Base-by-base conservation (phyloP, 2,329 filamentous ascomycete genomes). In the Exophiala lecanii-corni region DNA sequence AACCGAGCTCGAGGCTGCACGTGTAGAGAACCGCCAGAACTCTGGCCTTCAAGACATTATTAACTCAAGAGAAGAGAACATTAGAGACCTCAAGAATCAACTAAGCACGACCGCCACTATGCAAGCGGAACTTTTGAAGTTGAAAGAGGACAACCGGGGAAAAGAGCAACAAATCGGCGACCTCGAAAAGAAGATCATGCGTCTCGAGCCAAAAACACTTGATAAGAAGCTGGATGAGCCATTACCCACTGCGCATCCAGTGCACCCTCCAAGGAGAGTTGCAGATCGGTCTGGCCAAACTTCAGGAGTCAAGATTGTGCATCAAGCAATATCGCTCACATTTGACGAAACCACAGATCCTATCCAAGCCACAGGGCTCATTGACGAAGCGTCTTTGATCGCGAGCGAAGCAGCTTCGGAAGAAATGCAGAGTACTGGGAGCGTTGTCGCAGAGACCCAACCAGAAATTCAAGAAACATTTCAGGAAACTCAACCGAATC, bases 401-500 rank as follows among this genome's bases (percentile, higher is more conserved):
- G 21, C 21, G 10, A 13, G 15, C 7, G 6, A 16, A 4, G 25
- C 5, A 17, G 21, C 21, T 20, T 18, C 9, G 21, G 13, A 9
- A 16, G 9, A 16, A 15, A 12, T 18, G 5, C 34, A 30, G 12
- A 33, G 13, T 16, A 17, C 18, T 23, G 18, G 10, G 5, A 20
- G 32, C 12, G 9, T 46, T 13, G 28, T 52, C 10, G 36, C 43
- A 9, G 49, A 52, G 16, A 49, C 49, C n/a, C 49, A 52, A 28
- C 17, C 32, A 3, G 46, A 44, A 9, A 6, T 23, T 36, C 28
- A 19, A 21, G 30, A 5, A 42, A 44, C 16, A 4, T 28, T 41
- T 20, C 31, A 21, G 19, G 36, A 40, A 19, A 20, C 12, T 13
- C 17, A 7, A 18, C 9, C 13, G 5, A 12, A 13, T 15, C 31